Conservation (phyloP, 2,329 filamentous ascomycete species). For the Trichophyton mentagrophytes region DNA sequence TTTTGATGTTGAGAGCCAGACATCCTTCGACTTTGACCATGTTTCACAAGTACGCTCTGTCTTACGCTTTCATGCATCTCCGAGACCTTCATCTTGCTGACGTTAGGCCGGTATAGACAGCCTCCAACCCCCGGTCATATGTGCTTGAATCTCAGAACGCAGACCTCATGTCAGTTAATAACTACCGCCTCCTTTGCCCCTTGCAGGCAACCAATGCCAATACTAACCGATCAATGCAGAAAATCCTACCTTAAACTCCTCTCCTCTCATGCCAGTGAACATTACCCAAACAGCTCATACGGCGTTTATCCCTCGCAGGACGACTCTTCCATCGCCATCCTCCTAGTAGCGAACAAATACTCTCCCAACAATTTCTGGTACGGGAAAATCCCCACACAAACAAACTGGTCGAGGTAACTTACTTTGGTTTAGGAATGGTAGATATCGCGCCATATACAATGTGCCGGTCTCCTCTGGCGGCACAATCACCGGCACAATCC, state of each 20-base stretch:
- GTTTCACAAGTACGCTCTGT: constrained; percentile 48
- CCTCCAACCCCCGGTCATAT: constrained; percentile 68
- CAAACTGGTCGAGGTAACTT: background rate
- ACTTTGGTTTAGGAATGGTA: constrained; percentile 59
- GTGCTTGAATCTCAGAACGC: constrained; percentile 61
- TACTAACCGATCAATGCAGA: constrained; percentile 33
- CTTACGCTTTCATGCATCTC: constrained; percentile 8
- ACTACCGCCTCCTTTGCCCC: background rate
- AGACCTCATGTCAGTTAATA: constrained; percentile 31
- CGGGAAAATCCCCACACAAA: constrained; percentile 9
- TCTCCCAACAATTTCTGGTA: constrained; percentile 97
- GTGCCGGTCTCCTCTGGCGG: constrained; percentile 52
- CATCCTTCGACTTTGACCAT: constrained; percentile 82
- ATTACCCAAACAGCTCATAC: constrained; percentile 70
- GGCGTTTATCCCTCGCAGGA: constrained; percentile 71
- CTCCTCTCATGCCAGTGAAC: constrained; percentile 64
- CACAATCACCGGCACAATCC: constrained; percentile 63
- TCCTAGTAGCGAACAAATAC: constrained; percentile 92
- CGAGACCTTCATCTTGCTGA: background rate
- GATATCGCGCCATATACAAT: constrained; percentile 83
- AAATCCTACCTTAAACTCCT: constrained; percentile 75
- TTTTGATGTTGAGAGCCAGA: constrained; percentile 78
- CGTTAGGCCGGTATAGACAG: constrained; percentile 46
- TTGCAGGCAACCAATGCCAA: no score
- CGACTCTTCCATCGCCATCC: constrained; percentile 62